phyloP scores from a whole-genome alignment of 495 filamentous ascomycete species.

The Halenospora varia region DNA sequence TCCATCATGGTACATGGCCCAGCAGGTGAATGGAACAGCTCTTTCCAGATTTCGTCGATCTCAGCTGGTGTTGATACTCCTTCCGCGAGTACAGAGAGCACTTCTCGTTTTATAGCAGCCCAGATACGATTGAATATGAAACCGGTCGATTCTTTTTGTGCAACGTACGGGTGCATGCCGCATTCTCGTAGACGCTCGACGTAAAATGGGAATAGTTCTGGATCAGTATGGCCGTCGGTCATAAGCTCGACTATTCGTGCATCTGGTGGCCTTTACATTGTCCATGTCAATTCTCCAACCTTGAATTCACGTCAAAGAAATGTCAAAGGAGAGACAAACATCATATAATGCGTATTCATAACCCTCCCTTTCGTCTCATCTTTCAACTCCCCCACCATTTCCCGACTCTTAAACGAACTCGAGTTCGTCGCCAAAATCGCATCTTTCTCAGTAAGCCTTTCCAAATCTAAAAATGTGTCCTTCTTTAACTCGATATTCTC shows the following conservation, averaged over 20 bases:
- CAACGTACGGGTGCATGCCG: conserved; percentile 37
- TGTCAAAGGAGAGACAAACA: conserved; percentile 32
- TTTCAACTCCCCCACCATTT: conserved; percentile 41
- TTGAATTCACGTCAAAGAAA: too few relatives aligned
- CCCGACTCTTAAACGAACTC: conserved; percentile 41
- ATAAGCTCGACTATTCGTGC: conserved; percentile 49
- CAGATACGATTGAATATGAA: conserved; percentile 57
- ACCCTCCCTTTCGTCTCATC: conserved; percentile 28
- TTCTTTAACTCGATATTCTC: conserved; percentile 49
- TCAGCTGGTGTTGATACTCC: conserved; percentile 43
- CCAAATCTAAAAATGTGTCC: conserved; percentile 42
- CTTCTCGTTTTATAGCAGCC: conserved; percentile 53
- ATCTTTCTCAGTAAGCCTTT: conserved; percentile 35
- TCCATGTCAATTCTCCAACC: too few relatives aligned
- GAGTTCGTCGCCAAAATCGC: conserved; percentile 51
- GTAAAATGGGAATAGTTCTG: conserved; percentile 38
- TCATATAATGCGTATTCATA: conserved; percentile 49
- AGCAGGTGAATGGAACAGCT: conserved; percentile 24
- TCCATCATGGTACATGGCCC: conserved; percentile 14
- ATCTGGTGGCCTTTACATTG: conserved; percentile 31
- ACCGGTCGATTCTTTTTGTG: conserved; percentile 47
- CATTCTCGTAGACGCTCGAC: conserved; percentile 36
- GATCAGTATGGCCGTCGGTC: conserved; percentile 42
- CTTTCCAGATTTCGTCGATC: conserved; percentile 42
- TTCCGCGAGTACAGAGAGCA: conserved; percentile 45